phyloP scores from a whole-genome alignment of 768 basidiomycete species.

The Boletus coccyginus region DNA sequence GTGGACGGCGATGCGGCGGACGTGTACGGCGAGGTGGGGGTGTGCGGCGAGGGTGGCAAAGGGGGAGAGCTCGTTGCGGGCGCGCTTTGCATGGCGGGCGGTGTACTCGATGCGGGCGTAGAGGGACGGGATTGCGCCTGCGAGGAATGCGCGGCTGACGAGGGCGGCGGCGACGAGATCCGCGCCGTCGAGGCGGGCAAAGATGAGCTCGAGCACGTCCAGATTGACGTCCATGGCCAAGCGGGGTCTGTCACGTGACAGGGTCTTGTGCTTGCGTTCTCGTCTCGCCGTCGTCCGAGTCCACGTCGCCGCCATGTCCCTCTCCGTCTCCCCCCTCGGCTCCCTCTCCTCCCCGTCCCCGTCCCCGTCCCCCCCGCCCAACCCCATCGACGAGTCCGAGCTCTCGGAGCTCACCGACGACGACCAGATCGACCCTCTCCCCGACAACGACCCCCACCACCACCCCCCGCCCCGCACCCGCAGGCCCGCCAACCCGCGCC shows the following conservation, averaged over 20 bases:
- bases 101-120: constrained; percentile 59
- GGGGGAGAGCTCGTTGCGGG: constrained; percentile 47
- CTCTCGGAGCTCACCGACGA: constrained; percentile 84
- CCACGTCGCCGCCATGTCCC: constrained; percentile 16
- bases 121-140: constrained; percentile 59
- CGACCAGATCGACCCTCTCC: constrained; percentile 41
- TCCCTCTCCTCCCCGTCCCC: constrained; percentile 72
- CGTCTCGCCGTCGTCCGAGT: too few species aligned
- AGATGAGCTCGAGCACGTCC: constrained; percentile 73
- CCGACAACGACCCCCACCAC: constrained; percentile 26
- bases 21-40: constrained; percentile 53
- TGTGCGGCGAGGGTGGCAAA: constrained; percentile 58
- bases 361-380: constrained; percentile 55
- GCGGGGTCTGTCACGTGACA: constrained; percentile 14
- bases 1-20: constrained; percentile 57
- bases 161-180: constrained; percentile 62
- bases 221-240: constrained; percentile 61
- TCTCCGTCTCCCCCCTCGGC: constrained; percentile 40
- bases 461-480: constrained; percentile 17
- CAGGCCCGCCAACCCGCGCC: constrained; percentile 8
- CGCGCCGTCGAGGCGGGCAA: constrained; percentile 44
- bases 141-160: constrained; percentile 64
- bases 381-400: constrained; percentile 57
- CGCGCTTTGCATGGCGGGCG: constrained; percentile 54
- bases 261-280: too few species aligned